These are phyloP conservation scores for Trichoderma arundinaceum DNA, from an alignment of 2,329 filamentous ascomycete species.

Conservation along the genomic window DNA sequence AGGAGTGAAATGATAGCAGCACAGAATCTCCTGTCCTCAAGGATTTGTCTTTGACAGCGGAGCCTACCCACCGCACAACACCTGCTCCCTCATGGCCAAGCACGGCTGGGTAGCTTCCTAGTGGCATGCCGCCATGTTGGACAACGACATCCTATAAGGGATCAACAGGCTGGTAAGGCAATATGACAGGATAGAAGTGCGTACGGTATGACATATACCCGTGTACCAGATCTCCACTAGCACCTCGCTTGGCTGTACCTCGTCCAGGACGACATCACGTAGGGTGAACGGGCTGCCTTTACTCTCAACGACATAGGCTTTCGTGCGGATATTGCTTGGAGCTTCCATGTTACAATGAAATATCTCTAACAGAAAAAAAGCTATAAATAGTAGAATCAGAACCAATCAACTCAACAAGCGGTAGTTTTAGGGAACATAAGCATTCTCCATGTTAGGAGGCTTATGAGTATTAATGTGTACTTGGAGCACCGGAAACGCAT, in stretches of 20 bases:
- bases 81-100: neutral
- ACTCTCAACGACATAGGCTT: neutral
- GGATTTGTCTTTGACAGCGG: neutral
- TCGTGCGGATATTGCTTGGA: neutral
- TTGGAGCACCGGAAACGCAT: neutral
- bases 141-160: neutral
- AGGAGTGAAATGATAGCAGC: neutral
- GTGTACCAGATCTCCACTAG: conserved; percentile 2
- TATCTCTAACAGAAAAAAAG: neutral
- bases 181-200: neutral
- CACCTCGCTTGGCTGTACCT: neutral
- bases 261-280: neutral
- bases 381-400: neutral
- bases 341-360: neutral
- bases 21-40: neutral
- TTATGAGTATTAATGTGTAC: neutral
- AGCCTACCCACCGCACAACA: neutral
- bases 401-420: neutral
- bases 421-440: neutral
- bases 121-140: neutral
- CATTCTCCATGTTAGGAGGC: neutral
- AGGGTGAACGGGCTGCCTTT: neutral
- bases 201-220: neutral
- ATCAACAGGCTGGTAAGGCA: neutral
- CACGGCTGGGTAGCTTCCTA: neutral